These are phyloP conservation scores for Leptographium flavum DNA, from an alignment of 2,329 filamentous ascomycete genomes.

Conservation along the genomic window DNA sequence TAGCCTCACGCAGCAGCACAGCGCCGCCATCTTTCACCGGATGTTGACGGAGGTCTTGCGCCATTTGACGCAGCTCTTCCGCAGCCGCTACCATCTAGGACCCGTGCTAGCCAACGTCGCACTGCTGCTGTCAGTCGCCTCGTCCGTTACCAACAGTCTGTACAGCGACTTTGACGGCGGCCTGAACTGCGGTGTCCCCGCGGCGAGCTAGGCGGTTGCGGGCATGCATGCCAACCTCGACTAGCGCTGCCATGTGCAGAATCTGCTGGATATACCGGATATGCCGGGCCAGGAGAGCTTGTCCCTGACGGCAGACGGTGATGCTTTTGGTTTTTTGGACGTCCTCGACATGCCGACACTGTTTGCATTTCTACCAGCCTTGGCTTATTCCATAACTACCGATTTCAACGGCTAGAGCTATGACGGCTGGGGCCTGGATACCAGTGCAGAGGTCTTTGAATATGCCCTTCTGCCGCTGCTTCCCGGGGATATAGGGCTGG, in stretches of 20 bases:
- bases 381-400: too few relatives aligned
- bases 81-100: conserved; percentile 2
- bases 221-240: background rate
- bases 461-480: too few relatives aligned
- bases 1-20: conserved; percentile 1
- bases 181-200: conserved; percentile 1
- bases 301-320: too few relatives aligned
- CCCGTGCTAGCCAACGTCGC: conserved; percentile 5
- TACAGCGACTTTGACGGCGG: background rate
- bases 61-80: background rate
- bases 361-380: too few relatives aligned
- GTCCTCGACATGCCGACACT: background rate
- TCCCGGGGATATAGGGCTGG: too few relatives aligned
- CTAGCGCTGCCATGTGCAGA: background rate
- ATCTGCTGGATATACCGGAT: background rate
- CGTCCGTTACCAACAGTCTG: conserved; percentile 1
- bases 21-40: conserved; percentile 1
- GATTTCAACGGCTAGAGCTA: too few relatives aligned
- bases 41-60: background rate
- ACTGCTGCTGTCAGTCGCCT: conserved; percentile 3
- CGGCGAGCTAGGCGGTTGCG: background rate
- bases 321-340: too few relatives aligned
- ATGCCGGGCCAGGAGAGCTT: too few relatives aligned
- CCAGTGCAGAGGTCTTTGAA: too few relatives aligned
- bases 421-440: too few relatives aligned